A percentile compares a stretch with the other conserved stretches of the same genome.
Conservation (phyloP, 2,329 filamentous ascomycete species). For the Periconia macrospinosa region DNA sequence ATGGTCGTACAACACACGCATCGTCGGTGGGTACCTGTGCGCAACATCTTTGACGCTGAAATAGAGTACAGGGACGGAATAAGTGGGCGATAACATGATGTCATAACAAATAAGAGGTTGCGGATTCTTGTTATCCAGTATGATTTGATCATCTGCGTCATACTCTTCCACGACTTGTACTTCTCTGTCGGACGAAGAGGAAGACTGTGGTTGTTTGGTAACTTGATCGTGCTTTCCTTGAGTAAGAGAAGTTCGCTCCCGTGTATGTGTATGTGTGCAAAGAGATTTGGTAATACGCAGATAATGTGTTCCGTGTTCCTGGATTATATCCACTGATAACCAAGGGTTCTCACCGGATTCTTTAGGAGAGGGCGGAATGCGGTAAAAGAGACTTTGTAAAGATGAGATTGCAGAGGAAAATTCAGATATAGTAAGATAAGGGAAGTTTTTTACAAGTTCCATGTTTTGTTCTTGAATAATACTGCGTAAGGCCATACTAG, state of each 20-base stretch:
- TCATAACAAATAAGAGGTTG: conserved; percentile 38
- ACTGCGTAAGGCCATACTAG: no score
- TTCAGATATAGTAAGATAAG: background rate
- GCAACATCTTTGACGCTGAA: conserved; percentile 32
- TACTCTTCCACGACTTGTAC: conserved; percentile 25
- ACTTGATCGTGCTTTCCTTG: background rate
- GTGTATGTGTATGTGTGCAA: background rate
- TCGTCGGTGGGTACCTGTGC: conserved; percentile 31
- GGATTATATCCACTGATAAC: conserved; percentile 22
- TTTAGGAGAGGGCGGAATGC: no score
- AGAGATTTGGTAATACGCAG: conserved; percentile 26
- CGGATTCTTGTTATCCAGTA: background rate
- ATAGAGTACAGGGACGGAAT: conserved; percentile 51
- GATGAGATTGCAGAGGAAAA: conserved; percentile 16
- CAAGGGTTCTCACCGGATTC: conserved; percentile 10
- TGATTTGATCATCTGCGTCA: conserved; percentile 20
- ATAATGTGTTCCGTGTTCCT: conserved; percentile 13
- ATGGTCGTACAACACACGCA: conserved; percentile 38
- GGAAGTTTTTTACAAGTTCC: conserved; percentile 17
- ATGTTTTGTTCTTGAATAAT: conserved; percentile 26
- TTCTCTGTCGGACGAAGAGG: conserved; percentile 8
- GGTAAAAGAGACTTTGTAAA: no score
- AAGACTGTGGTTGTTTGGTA: background rate
- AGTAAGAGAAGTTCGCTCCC: background rate
- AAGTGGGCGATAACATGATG: conserved; percentile 47